Evolutionary conservation across 1,284 basidiomycete genomes (phyloP), one percentile per base, ranked within the genome.

Genomic region (Boletellus dicymbophilus): DNA sequence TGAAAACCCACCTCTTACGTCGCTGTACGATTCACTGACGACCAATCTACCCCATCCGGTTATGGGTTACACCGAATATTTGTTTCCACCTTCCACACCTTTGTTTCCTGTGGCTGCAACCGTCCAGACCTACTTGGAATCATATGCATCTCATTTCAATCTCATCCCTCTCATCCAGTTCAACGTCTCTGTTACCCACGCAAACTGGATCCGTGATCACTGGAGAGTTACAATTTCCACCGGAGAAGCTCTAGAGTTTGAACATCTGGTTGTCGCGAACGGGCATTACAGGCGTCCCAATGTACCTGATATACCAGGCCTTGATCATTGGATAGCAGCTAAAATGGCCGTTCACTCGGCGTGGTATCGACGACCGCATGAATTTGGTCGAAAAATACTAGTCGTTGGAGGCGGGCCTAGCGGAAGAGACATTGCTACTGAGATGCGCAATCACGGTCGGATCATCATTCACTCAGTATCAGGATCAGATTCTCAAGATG

Each of bases 41-140:
- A 85, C 89, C 2, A 92, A 91, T 58, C 64, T 91, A 3, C 86
- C 89, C 0, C 86, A 91, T 58, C 85, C 85, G 1, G 53, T 84
- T 39, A 91, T 92, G 89, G 78, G 77, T 11, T 90, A 74, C 55
- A 72, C 76, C 1, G 77, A 77, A 46, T 82, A 80, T 59, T 63
- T 73, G 2, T 90, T 89, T 57, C 85, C 85, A 0, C 83, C 86
- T 0, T 80, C 77, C 4, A 90, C 88, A 0, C 76, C 82, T 2
- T 70, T 91, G 20, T 91, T 79, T 63, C 88, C 88, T 0, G 58
- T 57, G 4, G 85, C 86, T 3, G 53, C 70, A 0, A 68, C 70
- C 3, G 84, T 91, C 3, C 75, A 79, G 38, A 57, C 72, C 16
- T 92, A 92, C 62, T 71, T 91, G 16, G 70, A 80, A 40, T 68